Conservation (phyloP, 2,329 filamentous ascomycete genomes). For the Aspergillus fructus region DNA sequence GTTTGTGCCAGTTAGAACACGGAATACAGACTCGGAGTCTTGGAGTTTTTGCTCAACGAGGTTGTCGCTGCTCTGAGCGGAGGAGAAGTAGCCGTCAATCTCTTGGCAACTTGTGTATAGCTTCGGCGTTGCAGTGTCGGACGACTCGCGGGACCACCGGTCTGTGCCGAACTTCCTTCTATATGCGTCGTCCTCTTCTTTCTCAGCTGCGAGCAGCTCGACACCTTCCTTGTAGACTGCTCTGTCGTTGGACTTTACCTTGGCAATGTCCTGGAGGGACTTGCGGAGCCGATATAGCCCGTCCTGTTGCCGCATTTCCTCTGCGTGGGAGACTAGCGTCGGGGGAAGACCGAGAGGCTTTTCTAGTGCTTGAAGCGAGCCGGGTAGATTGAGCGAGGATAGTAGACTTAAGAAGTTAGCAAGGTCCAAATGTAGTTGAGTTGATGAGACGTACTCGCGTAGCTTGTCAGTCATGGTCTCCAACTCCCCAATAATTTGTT, state of each 20-base stretch:
- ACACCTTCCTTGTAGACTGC: slow-evolving; percentile 81
- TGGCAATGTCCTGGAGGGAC: slow-evolving; percentile 85
- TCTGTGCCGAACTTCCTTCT: slow-evolving; percentile 81
- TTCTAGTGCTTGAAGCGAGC: slow-evolving; percentile 89
- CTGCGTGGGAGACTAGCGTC: slow-evolving; percentile 81
- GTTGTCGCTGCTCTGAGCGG: slow-evolving; percentile 65
- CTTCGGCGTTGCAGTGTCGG: slow-evolving; percentile 67
- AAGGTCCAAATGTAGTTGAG: neutral
- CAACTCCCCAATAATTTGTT: slow-evolving; percentile 79
- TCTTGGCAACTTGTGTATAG: slow-evolving; percentile 74
- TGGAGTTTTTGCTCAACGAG: slow-evolving; percentile 76
- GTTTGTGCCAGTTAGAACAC: slow-evolving; percentile 75
- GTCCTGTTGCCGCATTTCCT: slow-evolving; percentile 89
- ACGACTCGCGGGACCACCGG: slow-evolving; percentile 72
- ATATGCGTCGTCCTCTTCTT: slow-evolving; percentile 76
- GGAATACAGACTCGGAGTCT: slow-evolving; percentile 71
- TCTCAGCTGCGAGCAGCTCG: slow-evolving; percentile 73
- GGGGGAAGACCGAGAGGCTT: slow-evolving; percentile 90
- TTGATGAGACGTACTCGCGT: slow-evolving; percentile 57
- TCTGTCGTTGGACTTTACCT: slow-evolving; percentile 77
- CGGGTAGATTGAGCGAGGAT: slow-evolving; percentile 81
- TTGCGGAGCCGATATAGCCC: slow-evolving; percentile 73
- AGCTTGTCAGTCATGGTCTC: slow-evolving; percentile 78
- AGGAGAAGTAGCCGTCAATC: slow-evolving; percentile 83
- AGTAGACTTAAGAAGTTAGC: slow-evolving; percentile 51